These are phyloP conservation scores for Taiwanofungus camphoratus DNA, from an alignment of 1,284 basidiomycete species.

Conservation along the genomic window DNA sequence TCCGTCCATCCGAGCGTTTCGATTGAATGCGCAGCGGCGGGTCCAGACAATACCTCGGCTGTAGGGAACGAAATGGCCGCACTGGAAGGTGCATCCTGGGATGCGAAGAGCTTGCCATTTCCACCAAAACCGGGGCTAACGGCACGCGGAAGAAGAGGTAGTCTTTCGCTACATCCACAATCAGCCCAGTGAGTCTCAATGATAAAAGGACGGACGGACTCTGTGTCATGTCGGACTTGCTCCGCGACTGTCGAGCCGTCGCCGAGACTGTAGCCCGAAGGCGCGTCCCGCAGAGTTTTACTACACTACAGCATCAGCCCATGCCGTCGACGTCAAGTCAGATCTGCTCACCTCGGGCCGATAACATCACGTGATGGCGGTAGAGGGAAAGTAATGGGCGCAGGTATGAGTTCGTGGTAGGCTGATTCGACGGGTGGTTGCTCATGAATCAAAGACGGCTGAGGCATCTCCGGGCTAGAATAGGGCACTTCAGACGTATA, in stretches of 20 bases:
- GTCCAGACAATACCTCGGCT: not conserved
- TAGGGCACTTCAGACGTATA: slow-evolving; percentile 14
- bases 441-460: too few species aligned
- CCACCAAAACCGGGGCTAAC: slow-evolving; percentile 14
- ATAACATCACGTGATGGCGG: slow-evolving; percentile 35
- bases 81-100: slow-evolving; percentile 2
- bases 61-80: slow-evolving; percentile 3
- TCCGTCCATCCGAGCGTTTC: slow-evolving; percentile 54
- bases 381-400: slow-evolving; percentile 28
- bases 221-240: slow-evolving; percentile 19
- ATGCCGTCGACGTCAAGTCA: not conserved
- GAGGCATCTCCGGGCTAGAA: slow-evolving; percentile 18
- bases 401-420: slow-evolving; percentile 13
- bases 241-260: slow-evolving; percentile 16
- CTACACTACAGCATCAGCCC: not conserved
- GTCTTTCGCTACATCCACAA: slow-evolving; percentile 29
- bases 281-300: slow-evolving; percentile 17
- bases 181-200: slow-evolving; percentile 3
- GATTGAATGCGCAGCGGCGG: slow-evolving; percentile 18
- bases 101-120: slow-evolving; percentile 5
- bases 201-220: slow-evolving; percentile 17
- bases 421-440: too few species aligned
- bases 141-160: slow-evolving; percentile 28
- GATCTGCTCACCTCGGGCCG: slow-evolving; percentile 23
- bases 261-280: slow-evolving; percentile 26